These are phyloP conservation scores for Trametes versicolor DNA, from an alignment of 1,284 basidiomycete genomes.

Conservation along the genomic window DNA sequence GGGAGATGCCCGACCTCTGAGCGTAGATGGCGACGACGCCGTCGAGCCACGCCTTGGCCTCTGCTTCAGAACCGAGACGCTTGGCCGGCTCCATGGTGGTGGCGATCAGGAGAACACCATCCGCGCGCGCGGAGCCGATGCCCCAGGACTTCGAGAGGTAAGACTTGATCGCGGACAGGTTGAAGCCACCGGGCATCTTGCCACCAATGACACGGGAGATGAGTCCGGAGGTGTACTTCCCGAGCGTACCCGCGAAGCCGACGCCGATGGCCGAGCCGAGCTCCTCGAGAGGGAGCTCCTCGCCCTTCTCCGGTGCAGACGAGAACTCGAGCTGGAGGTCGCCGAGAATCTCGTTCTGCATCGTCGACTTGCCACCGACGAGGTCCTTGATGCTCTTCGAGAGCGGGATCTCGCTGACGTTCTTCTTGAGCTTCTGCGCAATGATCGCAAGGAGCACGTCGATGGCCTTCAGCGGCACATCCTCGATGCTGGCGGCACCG, in stretches of 20 bases:
- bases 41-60: conserved; percentile 96
- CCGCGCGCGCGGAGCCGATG: conserved; percentile 88
- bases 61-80: conserved; percentile 90
- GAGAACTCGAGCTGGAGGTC: conserved; percentile 92
- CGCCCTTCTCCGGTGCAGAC: conserved; percentile 96
- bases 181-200: conserved; percentile 99
- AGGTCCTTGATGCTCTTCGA: conserved; percentile 98
- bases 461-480: conserved; percentile 91
- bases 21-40: conserved; percentile 87
- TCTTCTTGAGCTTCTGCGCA: conserved; percentile 99
- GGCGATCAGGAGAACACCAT: conserved; percentile 91
- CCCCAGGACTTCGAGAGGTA: conserved; percentile 95
- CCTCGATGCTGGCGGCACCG: conserved; percentile 82
- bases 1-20: conserved; percentile 85
- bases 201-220: conserved; percentile 92
- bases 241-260: conserved; percentile 88
- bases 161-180: conserved; percentile 91
- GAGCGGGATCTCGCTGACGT: conserved; percentile 88
- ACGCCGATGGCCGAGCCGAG: conserved; percentile 87
- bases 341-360: conserved; percentile 97
- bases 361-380: conserved; percentile 97
- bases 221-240: conserved; percentile 95
- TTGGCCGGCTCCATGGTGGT: conserved; percentile 95
- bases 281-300: conserved; percentile 96
- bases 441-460: conserved; percentile 92